Base-by-base conservation (phyloP, 2,329 filamentous ascomycete species). In the Periconia sp. region DNA sequence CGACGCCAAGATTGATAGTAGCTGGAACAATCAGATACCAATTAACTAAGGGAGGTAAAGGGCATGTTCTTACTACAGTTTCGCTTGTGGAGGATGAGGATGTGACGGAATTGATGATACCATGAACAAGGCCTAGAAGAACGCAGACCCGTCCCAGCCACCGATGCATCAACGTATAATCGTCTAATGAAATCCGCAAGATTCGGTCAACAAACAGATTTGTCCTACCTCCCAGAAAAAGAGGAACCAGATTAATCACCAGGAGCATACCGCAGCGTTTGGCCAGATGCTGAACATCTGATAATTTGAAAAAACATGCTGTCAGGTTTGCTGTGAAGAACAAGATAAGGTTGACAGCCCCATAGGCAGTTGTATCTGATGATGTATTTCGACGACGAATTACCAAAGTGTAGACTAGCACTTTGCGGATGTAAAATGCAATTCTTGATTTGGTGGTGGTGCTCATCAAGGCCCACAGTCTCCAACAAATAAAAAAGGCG, bases 231-330 rank as follows among this genome's bases (percentile, higher is more conserved):
- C 47, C 47, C 8, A 49, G 37, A 31, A 42, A 49, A 27, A 49
- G 47, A 23, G 41, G n/a, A n/a, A 49, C 47, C n/a, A n/a, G n/a
- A 37, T 60, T 57, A 11, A 57, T 55, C 10, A 60, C 45, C 42
- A 53, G 57, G 1, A 60, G 45, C 3, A 45, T 55, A 23, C 47
- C 57, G 19, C 55, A 55, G 18, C 57, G 48, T 47, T 46, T 52
- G 6, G 41, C 49, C 1, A 60, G 35, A 14, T 57, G 52, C 15
- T 17, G 18, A 19, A 17, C 27, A 23, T 41, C 47, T 11, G 35
- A 27, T n/a, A 57, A 3, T 33, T 27, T 33, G 2, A 60, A 6
- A 15, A 37, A 47, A 19, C 49, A 51, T 13, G 48, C 53, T 42
- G 44, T 41, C 10, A 57, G 47, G 19, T 55, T 57, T 45, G 41